Conservation (phyloP, 768 basidiomycete species). For the Dentipellis sp. region DNA sequence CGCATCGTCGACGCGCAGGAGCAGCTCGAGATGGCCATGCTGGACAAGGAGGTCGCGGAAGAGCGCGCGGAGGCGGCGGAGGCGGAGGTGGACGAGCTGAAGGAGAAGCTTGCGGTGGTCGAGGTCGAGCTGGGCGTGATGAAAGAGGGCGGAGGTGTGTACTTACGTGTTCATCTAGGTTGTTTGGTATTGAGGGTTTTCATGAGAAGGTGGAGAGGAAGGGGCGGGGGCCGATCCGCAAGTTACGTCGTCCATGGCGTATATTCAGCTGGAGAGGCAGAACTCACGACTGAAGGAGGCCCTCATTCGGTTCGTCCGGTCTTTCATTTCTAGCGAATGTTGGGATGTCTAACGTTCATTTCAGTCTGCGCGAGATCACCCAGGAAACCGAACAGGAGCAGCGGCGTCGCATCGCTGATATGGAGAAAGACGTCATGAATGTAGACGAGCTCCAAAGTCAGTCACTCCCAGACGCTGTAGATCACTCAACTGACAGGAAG, state of each 20-base stretch:
- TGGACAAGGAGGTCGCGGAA: conserved; percentile 96
- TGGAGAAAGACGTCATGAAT: conserved; percentile 80
- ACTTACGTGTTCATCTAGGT: background rate
- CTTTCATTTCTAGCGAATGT: background rate
- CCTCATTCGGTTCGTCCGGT: conserved; percentile 55
- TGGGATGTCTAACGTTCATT: background rate
- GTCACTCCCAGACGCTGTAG: background rate
- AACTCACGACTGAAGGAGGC: conserved; percentile 96
- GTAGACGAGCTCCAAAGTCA: conserved; percentile 77
- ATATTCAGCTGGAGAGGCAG: conserved; percentile 90
- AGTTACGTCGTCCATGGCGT: conserved; percentile 52
- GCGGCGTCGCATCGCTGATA: conserved; percentile 67
- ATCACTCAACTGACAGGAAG: background rate
- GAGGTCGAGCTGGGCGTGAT: conserved; percentile 82
- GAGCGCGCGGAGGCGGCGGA: conserved; percentile 80
- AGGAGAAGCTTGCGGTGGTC: conserved; percentile 66
- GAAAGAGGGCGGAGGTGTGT: conserved; percentile 41
- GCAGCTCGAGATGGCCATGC: conserved; percentile 87
- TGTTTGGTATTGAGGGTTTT: background rate
- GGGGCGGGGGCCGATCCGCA: conserved; percentile 21
- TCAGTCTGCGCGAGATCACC: conserved; percentile 79
- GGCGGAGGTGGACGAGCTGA: conserved; percentile 66
- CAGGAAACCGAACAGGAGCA: conserved; percentile 84
- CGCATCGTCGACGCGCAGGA: conserved; percentile 75
- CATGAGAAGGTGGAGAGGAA: conserved; percentile 19